phyloP scores from a whole-genome alignment of 2,329 filamentous ascomycete genomes.

The Venturiaceae sp. region DNA sequence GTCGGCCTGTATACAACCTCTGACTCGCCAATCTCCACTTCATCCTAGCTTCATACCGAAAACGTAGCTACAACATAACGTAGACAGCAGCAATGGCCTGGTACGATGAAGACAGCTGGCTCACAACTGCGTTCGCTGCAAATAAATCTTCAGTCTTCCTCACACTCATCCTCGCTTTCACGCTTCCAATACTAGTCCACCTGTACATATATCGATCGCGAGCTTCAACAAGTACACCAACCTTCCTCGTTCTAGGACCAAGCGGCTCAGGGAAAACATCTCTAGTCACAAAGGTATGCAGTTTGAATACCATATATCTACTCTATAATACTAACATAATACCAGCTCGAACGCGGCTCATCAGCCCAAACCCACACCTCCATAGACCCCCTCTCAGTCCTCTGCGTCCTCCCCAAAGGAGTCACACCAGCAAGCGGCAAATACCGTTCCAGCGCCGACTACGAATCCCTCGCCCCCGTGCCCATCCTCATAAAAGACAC shows the following conservation, averaged over 20 bases:
- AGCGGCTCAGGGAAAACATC: constrained; percentile 80
- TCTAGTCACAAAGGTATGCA: constrained; percentile 62
- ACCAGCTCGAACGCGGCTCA: constrained; percentile 47
- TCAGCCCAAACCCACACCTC: constrained; percentile 48
- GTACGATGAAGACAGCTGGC: constrained; percentile 22
- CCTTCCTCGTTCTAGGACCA: constrained; percentile 73
- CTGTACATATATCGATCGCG: constrained; percentile 58
- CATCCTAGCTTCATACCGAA: no score
- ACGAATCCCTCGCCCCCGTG: constrained; percentile 46
- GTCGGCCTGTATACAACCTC: no score
- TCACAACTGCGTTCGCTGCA: constrained; percentile 36
- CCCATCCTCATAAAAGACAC: constrained; percentile 78
- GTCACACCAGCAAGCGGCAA: constrained; percentile 46
- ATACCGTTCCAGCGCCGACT: constrained; percentile 58
- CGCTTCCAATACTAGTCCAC: constrained; percentile 71
- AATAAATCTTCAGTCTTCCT: constrained; percentile 47
- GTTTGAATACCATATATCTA: neutral
- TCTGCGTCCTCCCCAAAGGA: constrained; percentile 44
- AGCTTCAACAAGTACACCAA: constrained; percentile 59
- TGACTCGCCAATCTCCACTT: no score
- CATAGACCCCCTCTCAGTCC: constrained; percentile 47
- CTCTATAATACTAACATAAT: neutral
- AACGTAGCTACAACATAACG: neutral
- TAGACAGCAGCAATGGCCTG: constrained; percentile 10
- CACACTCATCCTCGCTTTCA: constrained; percentile 60